phyloP scores from a whole-genome alignment of 2,329 filamentous ascomycete genomes.

The Cytospora leucostoma region DNA sequence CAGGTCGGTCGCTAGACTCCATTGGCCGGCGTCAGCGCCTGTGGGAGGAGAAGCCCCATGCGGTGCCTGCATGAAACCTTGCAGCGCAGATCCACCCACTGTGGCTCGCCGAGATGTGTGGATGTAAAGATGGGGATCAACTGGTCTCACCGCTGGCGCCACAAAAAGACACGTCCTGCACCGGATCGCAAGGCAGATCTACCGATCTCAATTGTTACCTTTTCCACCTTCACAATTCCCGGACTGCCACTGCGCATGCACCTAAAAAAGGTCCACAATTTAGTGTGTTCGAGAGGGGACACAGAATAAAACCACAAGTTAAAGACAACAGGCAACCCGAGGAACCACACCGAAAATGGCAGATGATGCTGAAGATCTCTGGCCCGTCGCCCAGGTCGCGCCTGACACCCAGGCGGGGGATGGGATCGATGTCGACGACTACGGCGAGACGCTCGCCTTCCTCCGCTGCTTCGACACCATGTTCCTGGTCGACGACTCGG shows the following conservation, averaged over 20 bases:
- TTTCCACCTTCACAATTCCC: conserved; percentile 9
- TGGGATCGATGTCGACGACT: conserved; percentile 25
- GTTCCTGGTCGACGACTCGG: conserved; percentile 28
- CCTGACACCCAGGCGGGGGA: conserved; percentile 16
- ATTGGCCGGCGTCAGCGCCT: neutral
- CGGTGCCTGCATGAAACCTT: neutral
- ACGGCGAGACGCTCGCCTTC: conserved; percentile 27
- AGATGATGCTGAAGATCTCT: conserved; percentile 13
- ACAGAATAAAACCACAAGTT: neutral
- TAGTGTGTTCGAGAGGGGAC: neutral
- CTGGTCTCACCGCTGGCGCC: neutral
- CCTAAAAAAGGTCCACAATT: neutral
- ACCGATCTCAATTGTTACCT: conserved; percentile 1
- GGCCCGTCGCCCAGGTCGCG: conserved; percentile 17
- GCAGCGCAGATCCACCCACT: neutral
- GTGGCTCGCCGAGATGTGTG: neutral
- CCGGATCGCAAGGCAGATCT: neutral
- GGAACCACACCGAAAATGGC: neutral
- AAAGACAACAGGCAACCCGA: neutral
- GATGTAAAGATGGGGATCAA: neutral
- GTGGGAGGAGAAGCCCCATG: neutral
- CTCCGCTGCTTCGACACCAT: conserved; percentile 29
- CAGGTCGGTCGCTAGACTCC: neutral
- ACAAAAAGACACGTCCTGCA: neutral
- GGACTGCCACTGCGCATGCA: neutral